Evolutionary conservation across 2,329 filamentous ascomycete species (phyloP), one percentile per base, ranked within the genome.

Genomic region (Lasiodiplodia hormozganensis): DNA sequence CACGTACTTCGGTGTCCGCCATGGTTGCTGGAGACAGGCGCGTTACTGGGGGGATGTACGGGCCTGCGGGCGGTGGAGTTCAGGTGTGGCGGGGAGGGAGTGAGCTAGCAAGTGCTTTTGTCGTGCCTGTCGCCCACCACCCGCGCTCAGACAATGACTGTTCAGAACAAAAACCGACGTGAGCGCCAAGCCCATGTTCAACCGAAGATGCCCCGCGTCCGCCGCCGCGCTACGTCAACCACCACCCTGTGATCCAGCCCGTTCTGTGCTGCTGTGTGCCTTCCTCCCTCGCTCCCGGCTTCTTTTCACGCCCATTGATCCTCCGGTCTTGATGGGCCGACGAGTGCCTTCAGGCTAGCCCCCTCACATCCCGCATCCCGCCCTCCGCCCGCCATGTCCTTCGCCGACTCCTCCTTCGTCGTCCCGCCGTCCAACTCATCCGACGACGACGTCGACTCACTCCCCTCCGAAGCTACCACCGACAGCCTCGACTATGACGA

Each of bases 401-500:
- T 78, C 72, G 73, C 74, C 68, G 79, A 77, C 65, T 78, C 76
- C 66, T 77, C 75, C 73, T 81, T 79, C 74, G 75, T 80, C 71
- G 74, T 69, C 38, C 68, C 68, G n/a, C 62, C 56, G 43, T 76
- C 74, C 70, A 76, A 74, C 68, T 74, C 76, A 54, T 60, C 66
- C 56, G 74, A 76, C 72, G 82, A 84, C 70, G 82, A 84, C 65
- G 74, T 85, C 71, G 82, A 85, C 73, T 85, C 83, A 18, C 76
- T 86, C 4, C 84, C 83, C 51, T 85, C 83, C 12, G 82, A 85
- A 28, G 84, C 85, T 4, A 84, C 85, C 67, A 80, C 78, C 60
- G 83, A 81, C 49, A 85, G 83, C 36, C 83, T 83, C 3, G 88
- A 90, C 43, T 77, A 75, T 52, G 88, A 91, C 62, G 78, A 78